These are phyloP conservation scores for Calophaca sinica DNA, from an alignment of 306 rosid genomes.

Conservation along the genomic window DNA sequence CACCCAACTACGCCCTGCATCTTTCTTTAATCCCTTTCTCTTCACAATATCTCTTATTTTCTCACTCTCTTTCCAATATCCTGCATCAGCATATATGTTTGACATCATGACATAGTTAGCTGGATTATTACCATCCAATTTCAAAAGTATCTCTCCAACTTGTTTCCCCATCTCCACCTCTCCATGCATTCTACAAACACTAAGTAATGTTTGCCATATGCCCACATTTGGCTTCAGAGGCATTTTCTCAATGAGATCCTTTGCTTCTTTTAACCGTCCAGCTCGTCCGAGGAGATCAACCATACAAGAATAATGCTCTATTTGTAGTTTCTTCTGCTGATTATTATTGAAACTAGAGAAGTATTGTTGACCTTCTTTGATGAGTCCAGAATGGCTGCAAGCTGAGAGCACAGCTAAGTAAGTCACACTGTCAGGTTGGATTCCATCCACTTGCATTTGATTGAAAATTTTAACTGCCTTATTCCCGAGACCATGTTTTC, in stretches of 20 bases:
- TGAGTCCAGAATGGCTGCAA: slow-evolving; percentile 72
- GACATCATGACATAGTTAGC: slow-evolving; percentile 73
- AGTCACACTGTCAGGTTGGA: slow-evolving; percentile 63
- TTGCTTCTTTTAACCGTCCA: slow-evolving; percentile 62
- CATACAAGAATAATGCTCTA: slow-evolving; percentile 75
- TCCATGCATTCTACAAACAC: slow-evolving; percentile 74
- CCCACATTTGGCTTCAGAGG: slow-evolving; percentile 65
- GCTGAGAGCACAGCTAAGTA: slow-evolving; percentile 74
- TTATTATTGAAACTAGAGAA: slow-evolving; percentile 56
- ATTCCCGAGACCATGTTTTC: slow-evolving; percentile 68
- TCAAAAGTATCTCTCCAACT: slow-evolving; percentile 63
- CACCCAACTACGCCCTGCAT: slow-evolving; percentile 74
- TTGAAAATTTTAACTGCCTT: slow-evolving; percentile 58
- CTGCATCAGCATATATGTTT: slow-evolving; percentile 64
- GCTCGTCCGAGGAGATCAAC: slow-evolving; percentile 76
- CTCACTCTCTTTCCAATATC: slow-evolving; percentile 71
- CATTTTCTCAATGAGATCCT: slow-evolving; percentile 63
- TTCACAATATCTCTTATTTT: slow-evolving; percentile 55
- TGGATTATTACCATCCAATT: slow-evolving; percentile 57
- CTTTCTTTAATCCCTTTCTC: slow-evolving; percentile 65
- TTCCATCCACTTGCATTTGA: slow-evolving; percentile 52
- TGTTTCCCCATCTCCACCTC: slow-evolving; percentile 58
- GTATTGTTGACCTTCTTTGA: slow-evolving; percentile 60
- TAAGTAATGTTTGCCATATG: slow-evolving; percentile 67
- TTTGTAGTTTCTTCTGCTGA: slow-evolving; percentile 45